Base-by-base conservation (phyloP, 768 basidiomycete species). In the Dentipellis sp. region DNA sequence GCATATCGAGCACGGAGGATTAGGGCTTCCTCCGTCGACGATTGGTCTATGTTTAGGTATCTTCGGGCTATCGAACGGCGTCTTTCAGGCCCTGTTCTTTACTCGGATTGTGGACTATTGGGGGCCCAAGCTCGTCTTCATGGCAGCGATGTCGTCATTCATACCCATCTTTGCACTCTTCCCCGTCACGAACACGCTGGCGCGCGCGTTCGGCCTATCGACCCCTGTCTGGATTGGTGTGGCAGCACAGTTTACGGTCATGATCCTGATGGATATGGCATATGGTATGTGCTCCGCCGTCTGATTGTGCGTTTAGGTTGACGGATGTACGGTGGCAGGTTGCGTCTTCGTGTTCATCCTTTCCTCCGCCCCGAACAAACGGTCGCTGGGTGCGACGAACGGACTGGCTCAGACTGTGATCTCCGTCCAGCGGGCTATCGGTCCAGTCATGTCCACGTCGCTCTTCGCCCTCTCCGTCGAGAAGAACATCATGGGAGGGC, bases 381-480 rank as follows among this genome's bases (percentile, higher is more conserved):
- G 56, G 1, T 65, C 77, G 10, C 69, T 86, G 10, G 82, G 78
- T 1, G 73, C 79, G 3, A 73, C 74, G 12, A 82, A 81, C 57
- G 80, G 82, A 2, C 58, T 83, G 37, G 80, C 74, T 4, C 82
- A 86, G 64, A 78, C 80, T 64, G 64, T 75, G 6, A 71, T 72
- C 2, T 79, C 77, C 0, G 66, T 73, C 4, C 69, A 76, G 60
- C 73, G 82, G 34, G 71, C 80, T 0, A 59, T 82, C n/a, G 78
- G 78, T 2, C 82, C 81, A 0, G 69, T 76, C 8, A 62, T 75
- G 16, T 72, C 79, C 1, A 75, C 78, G 1, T 81, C 81, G 0
- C 64, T 83, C 11, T 83, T 79, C 61, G 74, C 81, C 0, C 56
- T 76, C 0, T 78, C 78, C 0, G 52, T 77, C 11, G 67, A 79